Percentiles rank a stretch among this genome's conserved stretches.
phyloP scores from a whole-genome alignment of 208 protist species.

The Acanthamoeba lenticulata region DNA sequence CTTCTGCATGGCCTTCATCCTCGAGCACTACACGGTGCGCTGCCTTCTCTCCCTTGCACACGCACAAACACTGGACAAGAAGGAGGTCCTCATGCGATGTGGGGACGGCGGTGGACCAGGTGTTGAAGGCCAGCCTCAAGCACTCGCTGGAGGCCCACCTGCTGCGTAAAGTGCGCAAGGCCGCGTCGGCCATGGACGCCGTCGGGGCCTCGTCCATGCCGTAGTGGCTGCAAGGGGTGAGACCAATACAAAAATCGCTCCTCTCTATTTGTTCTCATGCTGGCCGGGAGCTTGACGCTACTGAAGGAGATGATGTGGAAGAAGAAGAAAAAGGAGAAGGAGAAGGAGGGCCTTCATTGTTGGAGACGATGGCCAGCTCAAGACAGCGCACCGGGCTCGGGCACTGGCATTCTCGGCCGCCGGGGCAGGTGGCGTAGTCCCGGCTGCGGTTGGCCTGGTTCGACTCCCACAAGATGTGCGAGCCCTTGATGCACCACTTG shows the following conservation, averaged over 20 bases:
- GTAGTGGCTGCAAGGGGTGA: not conserved
- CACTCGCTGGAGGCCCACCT: conserved; percentile 30
- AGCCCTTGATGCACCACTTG: not conserved
- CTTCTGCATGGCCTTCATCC: conserved; percentile 52
- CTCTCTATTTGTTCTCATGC: not conserved
- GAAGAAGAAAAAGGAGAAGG: too few relatives aligned
- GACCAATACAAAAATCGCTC: not conserved
- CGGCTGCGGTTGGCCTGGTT: not conserved
- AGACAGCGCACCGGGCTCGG: too few relatives aligned
- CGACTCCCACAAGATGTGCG: not conserved
- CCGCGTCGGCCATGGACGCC: conserved; percentile 28
- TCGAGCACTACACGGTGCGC: conserved; percentile 41
- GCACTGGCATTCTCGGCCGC: not conserved
- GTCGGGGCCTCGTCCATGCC: not conserved
- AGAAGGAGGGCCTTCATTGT: not conserved
- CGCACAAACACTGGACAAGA: not conserved
- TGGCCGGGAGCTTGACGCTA: too few relatives aligned
- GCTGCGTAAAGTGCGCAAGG: conserved; percentile 51
- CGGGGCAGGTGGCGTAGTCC: not conserved
- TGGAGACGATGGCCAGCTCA: too few relatives aligned
- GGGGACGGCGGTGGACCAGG: not conserved
- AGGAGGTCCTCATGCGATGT: not conserved
- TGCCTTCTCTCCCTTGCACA: not conserved
- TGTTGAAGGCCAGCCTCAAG: conserved; percentile 1
- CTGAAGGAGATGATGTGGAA: too few relatives aligned